phyloP scores from a whole-genome alignment of 805 yeast genomes.

The Yamadazyma laniorum region DNA sequence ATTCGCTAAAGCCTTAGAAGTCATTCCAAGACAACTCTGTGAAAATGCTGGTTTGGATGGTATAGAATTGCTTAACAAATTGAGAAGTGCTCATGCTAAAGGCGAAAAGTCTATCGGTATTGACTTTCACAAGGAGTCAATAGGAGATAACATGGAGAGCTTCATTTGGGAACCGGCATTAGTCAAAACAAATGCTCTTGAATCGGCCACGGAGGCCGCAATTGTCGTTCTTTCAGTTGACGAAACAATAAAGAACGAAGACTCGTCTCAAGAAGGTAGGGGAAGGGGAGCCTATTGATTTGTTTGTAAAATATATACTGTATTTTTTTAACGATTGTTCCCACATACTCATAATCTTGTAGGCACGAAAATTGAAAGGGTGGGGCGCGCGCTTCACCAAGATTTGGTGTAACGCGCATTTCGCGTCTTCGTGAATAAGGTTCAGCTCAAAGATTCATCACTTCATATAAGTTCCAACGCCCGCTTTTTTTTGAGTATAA shows the following conservation, averaged over 20 bases:
- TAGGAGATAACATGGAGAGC: conserved; percentile 78
- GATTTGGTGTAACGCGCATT: background rate
- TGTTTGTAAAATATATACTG: background rate
- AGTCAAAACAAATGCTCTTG: conserved; percentile 89
- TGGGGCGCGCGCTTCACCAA: background rate
- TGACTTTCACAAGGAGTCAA: conserved; percentile 79
- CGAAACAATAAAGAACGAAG: conserved; percentile 82
- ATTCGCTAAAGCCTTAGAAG: conserved; percentile 91
- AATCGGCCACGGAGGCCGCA: conserved; percentile 96
- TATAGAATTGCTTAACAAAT: conserved; percentile 85
- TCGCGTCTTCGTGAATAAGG: conserved; percentile 8
- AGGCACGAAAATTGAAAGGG: conserved; percentile 1
- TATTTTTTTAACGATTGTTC: background rate
- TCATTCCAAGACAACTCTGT: conserved; percentile 95
- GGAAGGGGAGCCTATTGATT: conserved; percentile 44
- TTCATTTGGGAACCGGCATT: conserved; percentile 98
- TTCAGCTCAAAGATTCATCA: conserved; percentile 3
- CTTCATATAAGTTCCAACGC: conserved; percentile 1
- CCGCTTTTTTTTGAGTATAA: conserved; percentile 2
- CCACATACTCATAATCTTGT: background rate
- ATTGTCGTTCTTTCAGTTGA: conserved; percentile 90
- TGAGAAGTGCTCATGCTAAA: conserved; percentile 91
- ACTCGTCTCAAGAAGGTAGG: conserved; percentile 46
- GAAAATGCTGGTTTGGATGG: conserved; percentile 99
- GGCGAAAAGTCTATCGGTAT: conserved; percentile 92